Conservation (phyloP, 164 flowering plant species). For the Akebia trifoliata region DNA sequence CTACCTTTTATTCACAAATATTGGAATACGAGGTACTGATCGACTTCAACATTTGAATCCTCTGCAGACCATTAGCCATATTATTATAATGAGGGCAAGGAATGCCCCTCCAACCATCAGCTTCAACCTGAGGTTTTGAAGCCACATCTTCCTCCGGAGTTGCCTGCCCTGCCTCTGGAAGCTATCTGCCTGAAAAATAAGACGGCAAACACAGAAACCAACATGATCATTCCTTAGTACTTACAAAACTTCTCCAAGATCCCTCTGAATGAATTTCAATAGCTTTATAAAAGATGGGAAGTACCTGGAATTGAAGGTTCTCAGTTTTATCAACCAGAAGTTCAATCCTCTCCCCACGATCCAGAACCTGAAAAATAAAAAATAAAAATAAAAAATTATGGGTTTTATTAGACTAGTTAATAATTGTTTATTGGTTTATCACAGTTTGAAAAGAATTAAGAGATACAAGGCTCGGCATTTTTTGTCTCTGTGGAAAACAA, state of each 20-base stretch:
- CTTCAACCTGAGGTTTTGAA: constrained; percentile 79
- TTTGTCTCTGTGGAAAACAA: too few species aligned
- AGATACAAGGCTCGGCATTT: too few species aligned
- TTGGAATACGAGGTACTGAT: too few species aligned
- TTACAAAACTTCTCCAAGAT: not conserved
- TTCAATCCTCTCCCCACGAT: constrained; percentile 94
- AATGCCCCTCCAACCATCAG: constrained; percentile 62
- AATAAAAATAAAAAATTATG: not conserved
- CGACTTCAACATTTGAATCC: constrained; percentile 59
- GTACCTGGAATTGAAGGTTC: constrained; percentile 92
- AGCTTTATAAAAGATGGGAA: not conserved
- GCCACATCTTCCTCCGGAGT: constrained; percentile 90
- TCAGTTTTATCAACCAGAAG: constrained; percentile 97
- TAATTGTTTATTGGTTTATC: not conserved
- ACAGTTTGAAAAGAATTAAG: not conserved
- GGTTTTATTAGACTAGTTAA: not conserved
- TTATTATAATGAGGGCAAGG: constrained; percentile 43
- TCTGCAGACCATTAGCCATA: constrained; percentile 59
- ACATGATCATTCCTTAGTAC: not conserved
- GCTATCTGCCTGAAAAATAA: constrained; percentile 70
- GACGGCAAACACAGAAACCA: not conserved
- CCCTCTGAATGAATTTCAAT: not conserved
- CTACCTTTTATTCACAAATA: too few species aligned
- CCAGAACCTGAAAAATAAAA: constrained; percentile 61
- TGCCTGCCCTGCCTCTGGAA: constrained; percentile 98